Conservation (phyloP, 106 monocot species). For the Phalaenopsis equestris region DNA sequence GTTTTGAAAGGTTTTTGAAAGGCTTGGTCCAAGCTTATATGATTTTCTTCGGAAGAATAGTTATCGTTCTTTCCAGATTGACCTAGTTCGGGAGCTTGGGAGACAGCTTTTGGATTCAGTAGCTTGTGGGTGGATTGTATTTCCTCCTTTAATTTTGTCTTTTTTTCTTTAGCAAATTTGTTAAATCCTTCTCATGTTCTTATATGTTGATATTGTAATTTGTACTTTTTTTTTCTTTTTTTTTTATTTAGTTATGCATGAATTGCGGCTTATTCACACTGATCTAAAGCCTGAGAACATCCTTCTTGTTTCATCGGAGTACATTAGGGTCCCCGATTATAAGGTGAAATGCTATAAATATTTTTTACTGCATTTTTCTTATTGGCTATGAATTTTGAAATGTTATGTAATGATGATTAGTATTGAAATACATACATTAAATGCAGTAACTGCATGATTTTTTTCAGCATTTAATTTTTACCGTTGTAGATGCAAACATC, state of each 20-base stretch:
- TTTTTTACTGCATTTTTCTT: not conserved
- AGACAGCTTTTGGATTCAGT: constrained; percentile 97
- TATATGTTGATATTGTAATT: not conserved
- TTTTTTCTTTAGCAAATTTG: constrained; percentile 1
- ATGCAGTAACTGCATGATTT: not conserved
- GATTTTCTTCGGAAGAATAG: constrained; percentile 92
- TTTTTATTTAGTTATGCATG: constrained; percentile 82
- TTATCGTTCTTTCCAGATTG: constrained; percentile 93
- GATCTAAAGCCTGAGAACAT: constrained; percentile 98
- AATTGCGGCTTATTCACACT: constrained; percentile 85
- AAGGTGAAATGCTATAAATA: constrained; percentile 33
- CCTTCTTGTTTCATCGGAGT: constrained; percentile 86
- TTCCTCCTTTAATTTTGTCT: constrained; percentile 3
- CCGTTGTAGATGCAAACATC: constrained; percentile 28
- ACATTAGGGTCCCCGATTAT: constrained; percentile 66
- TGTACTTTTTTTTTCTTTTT: not conserved
- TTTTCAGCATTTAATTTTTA: not conserved
- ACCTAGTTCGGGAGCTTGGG: constrained; percentile 90
- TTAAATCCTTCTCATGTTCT: not conserved
- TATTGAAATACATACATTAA: not conserved
- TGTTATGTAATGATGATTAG: not conserved
- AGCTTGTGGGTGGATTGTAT: constrained; percentile 58
- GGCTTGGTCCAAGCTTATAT: constrained; percentile 95
- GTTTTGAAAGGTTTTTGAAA: constrained; percentile 90
- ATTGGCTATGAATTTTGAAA: not conserved